These are phyloP conservation scores for Euphorbia schlechtendalii DNA, from an alignment of 441 rosid genomes.

Conservation along the genomic window DNA sequence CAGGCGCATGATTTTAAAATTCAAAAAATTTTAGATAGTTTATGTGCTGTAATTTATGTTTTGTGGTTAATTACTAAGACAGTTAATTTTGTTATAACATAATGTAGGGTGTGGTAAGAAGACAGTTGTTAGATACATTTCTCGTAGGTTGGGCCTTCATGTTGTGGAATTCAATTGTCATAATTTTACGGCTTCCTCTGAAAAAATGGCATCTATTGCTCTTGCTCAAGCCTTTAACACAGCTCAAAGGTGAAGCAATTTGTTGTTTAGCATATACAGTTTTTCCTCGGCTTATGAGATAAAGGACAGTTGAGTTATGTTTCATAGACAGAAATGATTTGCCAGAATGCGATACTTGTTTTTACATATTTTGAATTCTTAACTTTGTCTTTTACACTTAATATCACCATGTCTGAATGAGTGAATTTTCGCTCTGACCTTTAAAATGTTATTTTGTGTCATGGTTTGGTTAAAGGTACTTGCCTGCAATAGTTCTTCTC, in stretches of 20 bases:
- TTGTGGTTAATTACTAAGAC: conserved; percentile 8
- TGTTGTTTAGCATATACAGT: conserved; percentile 12
- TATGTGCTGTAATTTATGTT: background rate
- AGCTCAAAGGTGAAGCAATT: conserved; percentile 71
- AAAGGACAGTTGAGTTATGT: conserved; percentile 2
- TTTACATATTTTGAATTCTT: conserved; percentile 1
- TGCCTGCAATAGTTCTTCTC: conserved; percentile 81
- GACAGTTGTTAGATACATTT: conserved; percentile 75
- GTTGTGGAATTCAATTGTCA: conserved; percentile 94
- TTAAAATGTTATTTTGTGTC: conserved; percentile 17
- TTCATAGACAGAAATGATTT: background rate
- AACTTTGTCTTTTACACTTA: background rate
- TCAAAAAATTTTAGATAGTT: background rate
- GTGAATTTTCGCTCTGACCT: conserved; percentile 5
- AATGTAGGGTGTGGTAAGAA: conserved; percentile 86
- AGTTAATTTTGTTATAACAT: conserved; percentile 8
- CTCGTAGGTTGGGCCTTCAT: conserved; percentile 73
- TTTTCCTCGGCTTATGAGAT: conserved; percentile 12
- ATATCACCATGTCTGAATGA: background rate
- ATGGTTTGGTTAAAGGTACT: conserved; percentile 50
- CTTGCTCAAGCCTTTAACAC: conserved; percentile 75
- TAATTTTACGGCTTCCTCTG: conserved; percentile 65
- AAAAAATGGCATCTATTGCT: conserved; percentile 63
- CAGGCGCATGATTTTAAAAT: background rate
- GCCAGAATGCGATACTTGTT: background rate